Conservation (phyloP, 1,284 basidiomycete genomes). For the Polyporus tsugae region DNA sequence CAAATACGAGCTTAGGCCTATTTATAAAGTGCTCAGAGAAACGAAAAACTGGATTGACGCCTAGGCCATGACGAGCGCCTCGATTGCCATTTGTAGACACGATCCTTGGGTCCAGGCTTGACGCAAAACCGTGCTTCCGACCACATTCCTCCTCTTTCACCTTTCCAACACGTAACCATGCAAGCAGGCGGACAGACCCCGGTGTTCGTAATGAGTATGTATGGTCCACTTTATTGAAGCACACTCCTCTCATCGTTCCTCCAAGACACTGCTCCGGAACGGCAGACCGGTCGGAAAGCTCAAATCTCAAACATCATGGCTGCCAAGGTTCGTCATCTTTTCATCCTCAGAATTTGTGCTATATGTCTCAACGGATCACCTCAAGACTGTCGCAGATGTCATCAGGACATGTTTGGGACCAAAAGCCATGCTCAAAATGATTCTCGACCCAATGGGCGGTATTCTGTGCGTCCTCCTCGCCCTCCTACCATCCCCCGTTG, state of each 20-base stretch:
- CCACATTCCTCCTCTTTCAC: background rate
- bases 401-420: constrained; percentile 98
- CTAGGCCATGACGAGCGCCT: background rate
- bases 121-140: background rate
- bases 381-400: constrained; percentile 96
- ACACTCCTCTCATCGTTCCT: background rate
- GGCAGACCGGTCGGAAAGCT: constrained; percentile 94
- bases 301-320: constrained; percentile 98
- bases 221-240: background rate
- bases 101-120: background rate
- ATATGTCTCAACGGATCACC: constrained; percentile 3
- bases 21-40: too few relatives aligned
- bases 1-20: too few relatives aligned
- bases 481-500: background rate
- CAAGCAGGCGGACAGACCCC: constrained; percentile 66
- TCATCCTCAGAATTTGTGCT: background rate
- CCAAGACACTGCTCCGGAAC: constrained; percentile 90
- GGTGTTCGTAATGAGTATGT: constrained; percentile 78
- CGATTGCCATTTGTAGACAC: background rate
- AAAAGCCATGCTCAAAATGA: constrained; percentile 99
- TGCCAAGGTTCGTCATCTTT: constrained; percentile 76
- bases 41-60: background rate
- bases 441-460: constrained; percentile 97
- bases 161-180: constrained; percentile 38
- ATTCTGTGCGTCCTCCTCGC: constrained; percentile 73